phyloP scores from a whole-genome alignment of 148 eudicot species.

The Silene uniflora region DNA sequence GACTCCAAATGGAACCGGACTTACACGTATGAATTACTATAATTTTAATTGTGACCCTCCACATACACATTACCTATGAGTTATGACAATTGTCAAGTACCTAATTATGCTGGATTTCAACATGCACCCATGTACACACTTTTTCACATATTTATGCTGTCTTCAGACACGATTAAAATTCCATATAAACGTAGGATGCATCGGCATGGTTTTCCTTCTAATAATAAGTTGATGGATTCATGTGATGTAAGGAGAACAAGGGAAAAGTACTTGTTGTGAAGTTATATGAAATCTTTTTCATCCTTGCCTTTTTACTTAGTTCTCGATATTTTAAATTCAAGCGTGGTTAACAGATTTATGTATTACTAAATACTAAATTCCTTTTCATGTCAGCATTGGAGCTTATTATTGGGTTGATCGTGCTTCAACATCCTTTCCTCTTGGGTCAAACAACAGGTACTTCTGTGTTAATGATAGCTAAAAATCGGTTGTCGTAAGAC shows the following conservation, averaged over 20 bases:
- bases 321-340: not conserved
- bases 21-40: no score
- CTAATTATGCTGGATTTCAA: no score
- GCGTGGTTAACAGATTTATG: constrained; percentile 10
- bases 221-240: not conserved
- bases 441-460: constrained; percentile 58
- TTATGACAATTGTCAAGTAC: no score
- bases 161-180: no score
- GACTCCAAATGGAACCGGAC: no score
- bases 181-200: no score
- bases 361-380: constrained; percentile 2
- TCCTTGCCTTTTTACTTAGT: not conserved
- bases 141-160: no score
- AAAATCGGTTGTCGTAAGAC: no score
- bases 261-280: not conserved
- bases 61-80: no score
- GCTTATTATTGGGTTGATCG: constrained; percentile 92
- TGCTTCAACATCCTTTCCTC: constrained; percentile 59
- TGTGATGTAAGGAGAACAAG: not conserved
- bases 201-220: not conserved
- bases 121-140: no score
- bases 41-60: no score
- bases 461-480: no score
- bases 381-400: constrained; percentile 56
- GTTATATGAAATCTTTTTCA: not conserved